These are phyloP conservation scores for Piromyces sp. DNA, from an alignment of 192 early-diverging fungal species.

Conservation along the genomic window DNA sequence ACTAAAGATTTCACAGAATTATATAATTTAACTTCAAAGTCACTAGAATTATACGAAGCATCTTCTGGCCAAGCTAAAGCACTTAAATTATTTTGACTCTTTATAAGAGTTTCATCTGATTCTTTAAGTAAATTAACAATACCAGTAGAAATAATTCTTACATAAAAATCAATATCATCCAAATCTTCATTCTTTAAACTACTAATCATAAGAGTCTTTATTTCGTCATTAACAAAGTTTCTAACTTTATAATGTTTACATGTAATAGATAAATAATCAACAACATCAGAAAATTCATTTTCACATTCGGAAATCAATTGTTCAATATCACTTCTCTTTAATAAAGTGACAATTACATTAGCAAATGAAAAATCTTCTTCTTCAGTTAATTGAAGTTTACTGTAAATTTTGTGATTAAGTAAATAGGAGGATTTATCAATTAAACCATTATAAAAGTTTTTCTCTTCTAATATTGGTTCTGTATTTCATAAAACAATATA, in stretches of 20 bases:
- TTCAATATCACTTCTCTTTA: slow-evolving; percentile 8
- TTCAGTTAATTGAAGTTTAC: slow-evolving; percentile 36
- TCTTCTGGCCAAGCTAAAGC: slow-evolving; percentile 17
- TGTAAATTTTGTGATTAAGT: slow-evolving; percentile 67
- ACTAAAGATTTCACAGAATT: slow-evolving; percentile 13
- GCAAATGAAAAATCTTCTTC: slow-evolving; percentile 55
- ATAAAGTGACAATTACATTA: slow-evolving; percentile 20
- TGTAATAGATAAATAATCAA: slow-evolving; percentile 8
- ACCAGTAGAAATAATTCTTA: slow-evolving; percentile 15
- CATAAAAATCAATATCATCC: not conserved
- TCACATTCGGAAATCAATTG: not conserved
- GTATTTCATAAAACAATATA: no score
- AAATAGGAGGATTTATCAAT: slow-evolving; percentile 49
- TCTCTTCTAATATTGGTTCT: slow-evolving; percentile 9
- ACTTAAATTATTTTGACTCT: slow-evolving; percentile 3
- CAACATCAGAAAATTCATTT: slow-evolving; percentile 16
- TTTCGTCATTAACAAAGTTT: not conserved
- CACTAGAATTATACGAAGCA: slow-evolving; percentile 5
- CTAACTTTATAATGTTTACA: not conserved
- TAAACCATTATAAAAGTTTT: not conserved
- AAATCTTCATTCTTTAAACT: not conserved
- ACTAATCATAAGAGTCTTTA: not conserved
- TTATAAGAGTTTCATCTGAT: not conserved
- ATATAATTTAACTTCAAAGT: slow-evolving; percentile 11
- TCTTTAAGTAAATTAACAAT: slow-evolving; percentile 12